Conservation (phyloP, 768 basidiomycete genomes). For the Phaeotremella skinneri region DNA sequence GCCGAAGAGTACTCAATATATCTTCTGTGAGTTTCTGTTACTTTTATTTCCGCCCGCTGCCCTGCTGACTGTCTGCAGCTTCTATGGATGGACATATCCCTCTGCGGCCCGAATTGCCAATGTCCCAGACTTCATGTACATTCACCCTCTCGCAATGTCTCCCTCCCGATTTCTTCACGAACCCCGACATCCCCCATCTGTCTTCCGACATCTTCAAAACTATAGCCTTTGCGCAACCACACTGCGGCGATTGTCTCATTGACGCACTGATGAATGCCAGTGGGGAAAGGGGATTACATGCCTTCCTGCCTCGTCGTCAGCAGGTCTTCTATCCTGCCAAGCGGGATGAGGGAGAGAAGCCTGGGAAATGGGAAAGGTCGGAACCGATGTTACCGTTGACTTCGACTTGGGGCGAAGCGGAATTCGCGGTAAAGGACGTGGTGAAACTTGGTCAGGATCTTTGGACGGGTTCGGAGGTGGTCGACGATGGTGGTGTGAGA, state of each 20-base stretch:
- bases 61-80: slow-evolving; percentile 22
- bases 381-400: slow-evolving; percentile 48
- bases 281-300: slow-evolving; percentile 38
- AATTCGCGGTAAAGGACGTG: slow-evolving; percentile 34
- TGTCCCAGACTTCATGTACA: slow-evolving; percentile 15
- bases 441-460: slow-evolving; percentile 33
- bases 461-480: slow-evolving; percentile 14
- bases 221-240: slow-evolving; percentile 37
- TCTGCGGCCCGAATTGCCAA: slow-evolving; percentile 10
- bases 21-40: slow-evolving; percentile 30
- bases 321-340: slow-evolving; percentile 6
- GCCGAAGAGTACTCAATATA: slow-evolving; percentile 30
- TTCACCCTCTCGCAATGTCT: slow-evolving; percentile 29
- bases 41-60: neutral
- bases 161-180: slow-evolving; percentile 25
- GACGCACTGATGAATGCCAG: slow-evolving; percentile 39
- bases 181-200: slow-evolving; percentile 5
- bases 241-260: slow-evolving; percentile 50
- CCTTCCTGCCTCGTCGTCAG: slow-evolving; percentile 35
- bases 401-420: slow-evolving; percentile 32
- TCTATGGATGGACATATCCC: slow-evolving; percentile 49
- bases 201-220: slow-evolving; percentile 43
- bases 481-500: slow-evolving; percentile 21
- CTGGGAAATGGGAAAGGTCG: slow-evolving; percentile 20
- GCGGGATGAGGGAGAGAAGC: neutral